Percentiles rank a stretch among this genome's conserved stretches.
Conservation (phyloP, 2,329 filamentous ascomycete species). For the Aspergillus bombycis region DNA sequence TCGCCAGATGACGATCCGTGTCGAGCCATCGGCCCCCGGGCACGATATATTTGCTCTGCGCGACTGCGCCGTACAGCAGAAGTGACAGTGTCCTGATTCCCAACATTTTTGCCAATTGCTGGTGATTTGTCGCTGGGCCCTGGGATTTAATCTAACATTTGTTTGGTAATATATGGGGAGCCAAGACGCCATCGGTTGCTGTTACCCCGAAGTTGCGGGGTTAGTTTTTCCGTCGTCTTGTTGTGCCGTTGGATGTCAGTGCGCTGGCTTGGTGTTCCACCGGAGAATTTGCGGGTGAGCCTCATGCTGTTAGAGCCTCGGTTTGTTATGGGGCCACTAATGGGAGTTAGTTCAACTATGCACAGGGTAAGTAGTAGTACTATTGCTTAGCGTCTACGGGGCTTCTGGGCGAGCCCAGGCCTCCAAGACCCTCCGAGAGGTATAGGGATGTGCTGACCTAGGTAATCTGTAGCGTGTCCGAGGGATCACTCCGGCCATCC, state of each 20-base stretch:
- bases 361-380: no score
- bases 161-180: not conserved
- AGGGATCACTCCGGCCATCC: no score
- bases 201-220: conserved; percentile 22
- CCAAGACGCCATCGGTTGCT: conserved; percentile 17
- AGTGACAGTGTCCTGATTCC: not conserved
- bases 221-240: not conserved
- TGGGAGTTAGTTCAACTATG: no score
- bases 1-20: conserved; percentile 62
- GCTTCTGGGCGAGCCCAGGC: no score
- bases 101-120: conserved; percentile 8
- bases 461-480: no score
- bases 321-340: no score
- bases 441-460: no score
- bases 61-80: conserved; percentile 8
- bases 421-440: no score
- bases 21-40: conserved; percentile 65
- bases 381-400: no score
- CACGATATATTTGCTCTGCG: conserved; percentile 59
- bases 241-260: not conserved
- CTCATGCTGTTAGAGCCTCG: not conserved
- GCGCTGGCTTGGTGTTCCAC: not conserved
- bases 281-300: not conserved
- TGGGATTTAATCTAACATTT: not conserved
- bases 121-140: not conserved